Evolutionary conservation across 2,329 filamentous ascomycete species (phyloP), one percentile per base, ranked within the genome.

Genomic region (Alternaria infectoria): DNA sequence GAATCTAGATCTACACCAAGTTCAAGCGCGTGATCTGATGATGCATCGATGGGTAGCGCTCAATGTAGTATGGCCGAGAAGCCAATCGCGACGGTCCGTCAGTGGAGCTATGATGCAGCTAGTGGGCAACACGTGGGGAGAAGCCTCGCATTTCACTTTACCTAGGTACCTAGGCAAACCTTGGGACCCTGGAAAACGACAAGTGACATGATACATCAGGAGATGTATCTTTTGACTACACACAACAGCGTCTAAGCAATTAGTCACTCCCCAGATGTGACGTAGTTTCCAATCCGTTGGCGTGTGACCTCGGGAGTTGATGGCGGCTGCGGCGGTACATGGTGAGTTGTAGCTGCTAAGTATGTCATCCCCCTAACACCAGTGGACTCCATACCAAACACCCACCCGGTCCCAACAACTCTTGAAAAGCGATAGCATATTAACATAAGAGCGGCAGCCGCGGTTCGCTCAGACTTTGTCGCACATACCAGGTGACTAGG

Each of bases 41-140:
- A 52, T 52, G 49, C 49, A 52, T 40, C 36, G 36, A 10, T 40
- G 36, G 36, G 36, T 40, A 54, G 52, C 52, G n/a, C 36, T 26
- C 32, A 44, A 54, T 32, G 32, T 43, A 54, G 51, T 54, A 36
- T 43, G 51, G 28, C 36, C 36, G 36, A 44, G 23, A 57, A 57
- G 26, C 54, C 54, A 57, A 57, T 49, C 25, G 54, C 54, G 26
- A 36, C 54, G 54, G 26, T 54, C 52, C 52, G 52, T 54, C 52
- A 11, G 23, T 28, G 10, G 36, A 44, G 32, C 51, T 43, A 26
- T 54, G 51, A 54, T 54, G 30, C 25, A 46, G 25, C 54, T 47
- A 57, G 54, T 36, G 43, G 25, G 17, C n/a, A 57, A 57, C 54
- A 57, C 54, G 54, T 57, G 28, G 54, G 44, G 40, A 36, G 49